Percentiles rank a stretch among this genome's conserved stretches.
phyloP scores from a whole-genome alignment of 306 rosid species.

The Begonia masoniana region DNA sequence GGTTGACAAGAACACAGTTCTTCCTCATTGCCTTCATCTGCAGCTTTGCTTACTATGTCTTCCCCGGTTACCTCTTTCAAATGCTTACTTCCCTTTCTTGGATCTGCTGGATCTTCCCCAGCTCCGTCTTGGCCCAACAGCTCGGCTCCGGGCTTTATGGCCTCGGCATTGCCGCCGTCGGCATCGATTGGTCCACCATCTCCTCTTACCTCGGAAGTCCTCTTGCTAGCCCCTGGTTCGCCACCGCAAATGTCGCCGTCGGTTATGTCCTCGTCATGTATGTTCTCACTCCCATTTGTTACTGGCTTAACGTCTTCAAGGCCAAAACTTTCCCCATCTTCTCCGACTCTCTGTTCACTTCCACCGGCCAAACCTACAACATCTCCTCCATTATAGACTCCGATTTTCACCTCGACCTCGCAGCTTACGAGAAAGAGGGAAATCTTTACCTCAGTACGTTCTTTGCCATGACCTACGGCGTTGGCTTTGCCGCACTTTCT shows the following conservation, averaged over 20 bases:
- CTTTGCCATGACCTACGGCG: slow-evolving; percentile 72
- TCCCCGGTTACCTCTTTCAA: slow-evolving; percentile 74
- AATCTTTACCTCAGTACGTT: slow-evolving; percentile 42
- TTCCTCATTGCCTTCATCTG: slow-evolving; percentile 68
- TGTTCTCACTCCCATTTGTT: slow-evolving; percentile 46
- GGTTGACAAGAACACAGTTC: slow-evolving; percentile 58
- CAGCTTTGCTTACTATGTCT: slow-evolving; percentile 74
- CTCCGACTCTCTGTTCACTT: slow-evolving; percentile 39
- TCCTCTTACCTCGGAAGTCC: slow-evolving; percentile 93
- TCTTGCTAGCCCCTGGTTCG: slow-evolving; percentile 94
- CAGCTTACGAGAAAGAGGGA: slow-evolving; percentile 48
- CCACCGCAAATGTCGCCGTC: slow-evolving; percentile 79
- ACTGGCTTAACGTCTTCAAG: slow-evolving; percentile 55
- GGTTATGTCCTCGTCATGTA: slow-evolving; percentile 64
- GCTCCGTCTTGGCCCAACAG: slow-evolving; percentile 57
- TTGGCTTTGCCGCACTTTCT: slow-evolving; percentile 77
- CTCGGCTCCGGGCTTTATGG: slow-evolving; percentile 76
- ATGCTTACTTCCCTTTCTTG: slow-evolving; percentile 76
- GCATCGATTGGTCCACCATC: slow-evolving; percentile 82
- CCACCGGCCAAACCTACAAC: slow-evolving; percentile 38
- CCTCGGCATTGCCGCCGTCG: slow-evolving; percentile 53
- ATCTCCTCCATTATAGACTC: slow-evolving; percentile 56
- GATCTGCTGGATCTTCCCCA: slow-evolving; percentile 81
- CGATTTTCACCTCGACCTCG: slow-evolving; percentile 49
- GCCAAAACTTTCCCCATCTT: slow-evolving; percentile 73